phyloP scores from a whole-genome alignment of 1,139 yeast species.

The Hyphopichia fennica region DNA sequence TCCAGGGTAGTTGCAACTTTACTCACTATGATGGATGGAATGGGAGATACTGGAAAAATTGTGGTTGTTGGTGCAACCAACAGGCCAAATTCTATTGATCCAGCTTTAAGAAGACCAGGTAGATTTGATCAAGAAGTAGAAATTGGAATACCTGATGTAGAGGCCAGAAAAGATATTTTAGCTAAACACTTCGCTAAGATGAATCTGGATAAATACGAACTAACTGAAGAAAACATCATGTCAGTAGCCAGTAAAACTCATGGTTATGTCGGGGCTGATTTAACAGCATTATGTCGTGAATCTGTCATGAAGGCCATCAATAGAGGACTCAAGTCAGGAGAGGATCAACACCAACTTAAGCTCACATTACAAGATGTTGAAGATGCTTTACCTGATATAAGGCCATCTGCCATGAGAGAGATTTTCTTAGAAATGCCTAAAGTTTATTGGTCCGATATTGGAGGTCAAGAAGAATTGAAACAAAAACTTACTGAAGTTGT shows the following conservation, averaged over 20 bases:
- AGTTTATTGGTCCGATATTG: constrained; percentile 91
- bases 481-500: constrained; percentile 83
- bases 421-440: constrained; percentile 92
- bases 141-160: constrained; percentile 74
- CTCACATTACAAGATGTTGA: constrained; percentile 55
- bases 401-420: constrained; percentile 98
- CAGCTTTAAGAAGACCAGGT: constrained; percentile 58
- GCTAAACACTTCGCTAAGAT: constrained; percentile 60
- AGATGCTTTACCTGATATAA: constrained; percentile 68
- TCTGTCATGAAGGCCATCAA: constrained; percentile 83
- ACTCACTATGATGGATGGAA: constrained; percentile 85
- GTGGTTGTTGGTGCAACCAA: constrained; percentile 84
- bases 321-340: constrained; percentile 41
- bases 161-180: constrained; percentile 64
- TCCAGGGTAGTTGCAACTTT: constrained; percentile 87
- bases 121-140: constrained; percentile 87
- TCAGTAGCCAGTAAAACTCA: constrained; percentile 65
- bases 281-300: constrained; percentile 84
- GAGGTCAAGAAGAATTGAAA: constrained; percentile 87
- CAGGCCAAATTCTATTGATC: constrained; percentile 75
- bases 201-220: constrained; percentile 52
- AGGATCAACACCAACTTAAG: constrained; percentile 25
- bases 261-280: constrained; percentile 76
- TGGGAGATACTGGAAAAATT: constrained; percentile 67
- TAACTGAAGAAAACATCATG: constrained; percentile 54